These are phyloP conservation scores for Brassica napus DNA, from an alignment of 345 rosid species.

Conservation along the genomic window DNA sequence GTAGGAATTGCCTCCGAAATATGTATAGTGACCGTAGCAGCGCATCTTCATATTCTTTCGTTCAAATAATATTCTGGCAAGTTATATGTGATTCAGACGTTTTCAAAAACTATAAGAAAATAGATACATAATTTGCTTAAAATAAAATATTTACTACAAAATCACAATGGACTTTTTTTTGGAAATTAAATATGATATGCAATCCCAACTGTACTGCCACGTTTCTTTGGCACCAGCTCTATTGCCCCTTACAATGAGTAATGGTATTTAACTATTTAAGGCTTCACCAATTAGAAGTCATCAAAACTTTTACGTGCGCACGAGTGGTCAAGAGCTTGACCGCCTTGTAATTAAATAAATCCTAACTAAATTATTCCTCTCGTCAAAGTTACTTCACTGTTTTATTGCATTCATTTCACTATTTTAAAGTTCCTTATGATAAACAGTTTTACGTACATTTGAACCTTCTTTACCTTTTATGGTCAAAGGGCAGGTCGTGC, in stretches of 20 bases:
- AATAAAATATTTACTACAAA: neutral
- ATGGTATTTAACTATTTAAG: neutral
- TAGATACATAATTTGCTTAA: neutral
- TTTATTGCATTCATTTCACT: neutral
- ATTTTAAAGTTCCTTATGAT: neutral
- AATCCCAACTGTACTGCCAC: neutral
- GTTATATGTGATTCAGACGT: neutral
- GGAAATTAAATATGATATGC: neutral
- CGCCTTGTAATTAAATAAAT: conserved; percentile 14
- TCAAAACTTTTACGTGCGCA: conserved; percentile 13
- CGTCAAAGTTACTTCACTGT: conserved; percentile 22
- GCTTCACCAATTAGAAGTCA: neutral
- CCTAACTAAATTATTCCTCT: conserved; percentile 16
- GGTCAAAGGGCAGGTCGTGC: neutral
- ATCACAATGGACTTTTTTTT: neutral
- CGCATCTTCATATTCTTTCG: neutral
- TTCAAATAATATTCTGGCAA: neutral
- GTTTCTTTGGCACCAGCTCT: neutral
- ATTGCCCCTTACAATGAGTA: neutral
- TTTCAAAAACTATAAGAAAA: neutral
- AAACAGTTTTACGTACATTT: conserved; percentile 21
- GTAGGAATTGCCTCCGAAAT: neutral
- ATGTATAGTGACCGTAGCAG: neutral
- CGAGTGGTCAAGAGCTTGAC: conserved; percentile 17
- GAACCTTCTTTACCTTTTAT: neutral